Base-by-base conservation (phyloP, 164 flowering plant genomes). In the Piper longum region DNA sequence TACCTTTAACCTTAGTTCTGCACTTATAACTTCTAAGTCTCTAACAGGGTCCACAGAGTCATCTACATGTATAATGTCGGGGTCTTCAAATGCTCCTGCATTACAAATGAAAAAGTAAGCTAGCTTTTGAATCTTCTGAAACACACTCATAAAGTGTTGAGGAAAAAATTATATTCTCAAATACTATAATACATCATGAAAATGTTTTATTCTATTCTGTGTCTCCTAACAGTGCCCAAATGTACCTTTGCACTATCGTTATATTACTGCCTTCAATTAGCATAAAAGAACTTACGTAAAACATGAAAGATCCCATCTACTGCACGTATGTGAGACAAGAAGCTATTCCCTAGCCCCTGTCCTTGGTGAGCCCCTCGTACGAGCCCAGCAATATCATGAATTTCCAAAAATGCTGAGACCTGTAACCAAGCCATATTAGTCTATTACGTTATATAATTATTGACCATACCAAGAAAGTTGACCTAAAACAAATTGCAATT, bases 221-320 rank as follows among this genome's bases (percentile, higher is more conserved):
- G 36, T 26, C 2, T 26, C 2, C 36, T 26, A 26, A 26, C 1
- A 26, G 36, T 26, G 36, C 36, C 36, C 36, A 26, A 26, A 26
- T 26, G 36, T 26, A 26, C 36, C 36, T 26, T 26, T 26, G 36
- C 36, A 26, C 36, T 26, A 26, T 26, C 1, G 36, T 26, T 26
- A 26, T 26, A 26, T 26, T 26, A 26, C 36, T 26, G 36, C 36
- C 36, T 26, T 26, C 36, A 26, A 44, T 44, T 9, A 14, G 7
- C 52, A 48, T 48, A 9, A 48, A 54, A 39, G n/a, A 67, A 57
- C 97, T 82, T 83, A 95, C 99, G 84, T 72, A 88, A 67, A 66
- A 95, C 99, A 78, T 95, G 99, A 69, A 95, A 95, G 67, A 95
- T 95, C 62, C 99, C 99, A 85, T 95, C 99, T 63, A 91, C 97